A percentile compares a stretch with the other conserved stretches of the same genome.
These are phyloP conservation scores for Agaricus blazei DNA, from an alignment of 768 basidiomycete genomes.

Conservation along the genomic window DNA sequence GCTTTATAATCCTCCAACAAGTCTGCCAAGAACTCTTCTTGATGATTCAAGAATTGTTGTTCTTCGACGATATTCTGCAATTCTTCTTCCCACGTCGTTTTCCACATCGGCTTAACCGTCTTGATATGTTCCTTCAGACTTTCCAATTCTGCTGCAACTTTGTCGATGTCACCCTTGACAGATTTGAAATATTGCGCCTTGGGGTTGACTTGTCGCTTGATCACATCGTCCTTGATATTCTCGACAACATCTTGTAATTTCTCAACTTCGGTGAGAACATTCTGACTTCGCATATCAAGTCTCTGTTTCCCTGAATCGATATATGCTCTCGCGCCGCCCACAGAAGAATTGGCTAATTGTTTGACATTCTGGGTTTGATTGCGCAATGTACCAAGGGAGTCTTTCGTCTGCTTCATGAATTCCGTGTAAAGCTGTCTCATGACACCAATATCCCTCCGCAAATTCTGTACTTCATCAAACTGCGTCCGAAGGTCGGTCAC, in stretches of 20 bases:
- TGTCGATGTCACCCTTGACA: constrained; percentile 67
- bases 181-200: constrained; percentile 65
- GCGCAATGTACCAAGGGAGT: constrained; percentile 71
- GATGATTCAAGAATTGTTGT: constrained; percentile 89
- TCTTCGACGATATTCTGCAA: constrained; percentile 96
- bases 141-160: constrained; percentile 63
- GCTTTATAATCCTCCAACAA: constrained; percentile 91
- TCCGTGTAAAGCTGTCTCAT: constrained; percentile 95
- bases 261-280: constrained; percentile 87
- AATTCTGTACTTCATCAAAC: constrained; percentile 91
- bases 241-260: constrained; percentile 91
- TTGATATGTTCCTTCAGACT: constrained; percentile 81
- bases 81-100: constrained; percentile 98
- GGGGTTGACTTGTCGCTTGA: constrained; percentile 83
- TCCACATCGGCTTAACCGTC: constrained; percentile 94
- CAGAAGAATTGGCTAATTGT: constrained; percentile 73
- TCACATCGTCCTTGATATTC: constrained; percentile 83
- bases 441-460: constrained; percentile 88
- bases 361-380: constrained; percentile 85
- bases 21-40: constrained; percentile 87
- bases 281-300: constrained; percentile 86
- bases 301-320: constrained; percentile 90
- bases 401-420: constrained; percentile 90
- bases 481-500: constrained; percentile 84
- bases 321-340: constrained; percentile 83